phyloP scores from a whole-genome alignment of 2,329 filamentous ascomycete genomes.

The Penicillium crustosum region DNA sequence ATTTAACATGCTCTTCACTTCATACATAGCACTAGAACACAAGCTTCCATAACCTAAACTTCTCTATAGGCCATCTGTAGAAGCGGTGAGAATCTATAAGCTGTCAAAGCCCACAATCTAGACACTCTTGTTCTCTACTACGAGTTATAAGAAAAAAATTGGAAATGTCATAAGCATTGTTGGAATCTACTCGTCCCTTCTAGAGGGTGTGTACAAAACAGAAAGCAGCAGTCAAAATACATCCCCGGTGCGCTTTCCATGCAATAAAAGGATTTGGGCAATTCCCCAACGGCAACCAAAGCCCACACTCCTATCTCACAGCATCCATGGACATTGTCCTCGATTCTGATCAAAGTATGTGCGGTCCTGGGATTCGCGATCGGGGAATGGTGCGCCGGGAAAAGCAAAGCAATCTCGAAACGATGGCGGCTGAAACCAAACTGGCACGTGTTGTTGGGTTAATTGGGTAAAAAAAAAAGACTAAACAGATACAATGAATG shows the following conservation, averaged over 20 bases:
- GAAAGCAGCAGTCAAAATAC: slow-evolving; percentile 29
- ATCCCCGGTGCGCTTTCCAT: slow-evolving; percentile 31
- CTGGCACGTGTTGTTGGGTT: slow-evolving; percentile 13
- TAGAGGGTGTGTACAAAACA: slow-evolving; percentile 34
- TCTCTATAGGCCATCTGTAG: too few species aligned
- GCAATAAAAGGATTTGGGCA: slow-evolving; percentile 23
- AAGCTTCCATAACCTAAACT: not conserved
- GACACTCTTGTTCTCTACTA: not conserved
- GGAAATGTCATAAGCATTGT: slow-evolving; percentile 21
- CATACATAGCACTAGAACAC: not conserved
- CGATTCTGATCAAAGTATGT: slow-evolving; percentile 21
- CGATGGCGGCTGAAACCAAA: slow-evolving; percentile 24
- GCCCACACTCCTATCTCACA: not conserved
- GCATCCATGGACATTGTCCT: not conserved
- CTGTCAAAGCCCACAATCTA: not conserved
- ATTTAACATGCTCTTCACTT: not conserved
- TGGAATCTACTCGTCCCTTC: slow-evolving; percentile 22
- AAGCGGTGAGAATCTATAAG: not conserved
- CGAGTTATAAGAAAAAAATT: not conserved
- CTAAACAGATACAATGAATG: slow-evolving; percentile 37
- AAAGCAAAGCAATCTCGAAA: slow-evolving; percentile 34
- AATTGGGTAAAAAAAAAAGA: slow-evolving; percentile 12
- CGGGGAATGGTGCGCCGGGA: slow-evolving; percentile 6
- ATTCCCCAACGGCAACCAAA: slow-evolving; percentile 3
- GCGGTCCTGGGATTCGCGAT: not conserved